phyloP scores from a whole-genome alignment of 805 yeast species.

The Blastobotrys chiropterorum region DNA sequence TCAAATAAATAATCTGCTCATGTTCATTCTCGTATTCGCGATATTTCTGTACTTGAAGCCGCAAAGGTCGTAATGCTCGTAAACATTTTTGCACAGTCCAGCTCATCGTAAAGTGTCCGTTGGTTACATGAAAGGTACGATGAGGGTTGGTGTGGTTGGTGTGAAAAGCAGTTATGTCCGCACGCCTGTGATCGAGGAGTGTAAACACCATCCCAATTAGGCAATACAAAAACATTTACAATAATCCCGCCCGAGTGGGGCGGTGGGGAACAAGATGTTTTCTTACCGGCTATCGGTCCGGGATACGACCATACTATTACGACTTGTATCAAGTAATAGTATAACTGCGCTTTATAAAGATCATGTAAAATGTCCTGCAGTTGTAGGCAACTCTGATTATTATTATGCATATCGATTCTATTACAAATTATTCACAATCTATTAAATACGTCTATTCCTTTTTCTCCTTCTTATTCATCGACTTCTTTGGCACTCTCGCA shows the following conservation, averaged over 20 bases:
- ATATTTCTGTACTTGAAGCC: constrained; percentile 1
- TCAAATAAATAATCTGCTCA: neutral
- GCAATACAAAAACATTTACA: neutral
- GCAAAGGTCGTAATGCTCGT: constrained; percentile 5
- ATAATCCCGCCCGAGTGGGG: neutral
- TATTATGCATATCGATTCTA: too few species aligned
- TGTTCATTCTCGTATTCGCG: neutral
- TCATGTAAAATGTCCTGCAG: too few species aligned
- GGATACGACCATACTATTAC: neutral
- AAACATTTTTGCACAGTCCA: constrained; percentile 4
- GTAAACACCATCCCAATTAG: neutral
- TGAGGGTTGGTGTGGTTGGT: too few species aligned
- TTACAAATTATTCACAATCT: neutral
- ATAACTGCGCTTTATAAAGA: neutral
- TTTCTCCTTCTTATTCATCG: constrained; percentile 15
- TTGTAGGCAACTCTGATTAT: too few species aligned
- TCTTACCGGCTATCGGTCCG: neutral
- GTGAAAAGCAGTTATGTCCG: too few species aligned
- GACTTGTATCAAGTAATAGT: neutral
- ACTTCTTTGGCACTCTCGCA: constrained; percentile 64
- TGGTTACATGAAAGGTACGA: neutral
- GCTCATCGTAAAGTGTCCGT: neutral
- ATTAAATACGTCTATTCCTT: constrained; percentile 1
- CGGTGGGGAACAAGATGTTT: too few species aligned
- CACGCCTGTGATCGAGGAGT: too few species aligned